phyloP scores from a whole-genome alignment of 192 early-diverging fungal species.

The Neocallimastix lanati region DNA sequence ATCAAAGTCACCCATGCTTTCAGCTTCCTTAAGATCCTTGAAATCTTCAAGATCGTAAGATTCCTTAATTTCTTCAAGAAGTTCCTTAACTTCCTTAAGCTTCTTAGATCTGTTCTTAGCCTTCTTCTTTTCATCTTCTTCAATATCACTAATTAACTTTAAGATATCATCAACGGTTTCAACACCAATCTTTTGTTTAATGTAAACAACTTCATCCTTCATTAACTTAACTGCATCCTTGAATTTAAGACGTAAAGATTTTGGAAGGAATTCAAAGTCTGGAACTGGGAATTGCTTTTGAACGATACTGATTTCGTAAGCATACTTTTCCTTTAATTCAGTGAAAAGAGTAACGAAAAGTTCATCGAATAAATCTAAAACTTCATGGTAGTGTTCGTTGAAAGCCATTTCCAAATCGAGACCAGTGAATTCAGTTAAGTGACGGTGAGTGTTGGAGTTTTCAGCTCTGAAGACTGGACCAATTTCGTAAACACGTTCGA shows the following conservation, averaged over 20 bases:
- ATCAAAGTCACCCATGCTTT: slow-evolving; percentile 54
- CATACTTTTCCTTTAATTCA: slow-evolving; percentile 63
- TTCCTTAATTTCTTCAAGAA: neutral
- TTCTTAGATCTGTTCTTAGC: neutral
- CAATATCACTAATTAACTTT: neutral
- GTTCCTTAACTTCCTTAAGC: neutral
- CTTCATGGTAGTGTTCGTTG: slow-evolving; percentile 98
- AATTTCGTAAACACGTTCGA: slow-evolving; percentile 96
- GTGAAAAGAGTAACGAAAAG: slow-evolving; percentile 84
- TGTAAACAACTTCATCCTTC: slow-evolving; percentile 67
- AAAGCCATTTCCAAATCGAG: slow-evolving; percentile 99
- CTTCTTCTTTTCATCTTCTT: neutral
- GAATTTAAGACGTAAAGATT: slow-evolving; percentile 68
- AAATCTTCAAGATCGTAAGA: neutral
- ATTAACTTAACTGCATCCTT: slow-evolving; percentile 79
- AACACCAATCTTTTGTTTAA: slow-evolving; percentile 8
- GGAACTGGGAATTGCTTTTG: slow-evolving; percentile 80
- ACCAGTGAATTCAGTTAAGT: slow-evolving; percentile 96
- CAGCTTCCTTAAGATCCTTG: neutral
- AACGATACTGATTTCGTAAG: slow-evolving; percentile 68
- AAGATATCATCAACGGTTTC: neutral
- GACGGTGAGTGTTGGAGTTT: slow-evolving; percentile 89
- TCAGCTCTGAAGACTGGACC: slow-evolving; percentile 97
- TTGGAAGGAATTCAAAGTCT: slow-evolving; percentile 67
- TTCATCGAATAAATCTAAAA: slow-evolving; percentile 75